Evolutionary conservation across 768 basidiomycete species (phyloP), one percentile per base, ranked within the genome.

Genomic region (Mycena amicta): DNA sequence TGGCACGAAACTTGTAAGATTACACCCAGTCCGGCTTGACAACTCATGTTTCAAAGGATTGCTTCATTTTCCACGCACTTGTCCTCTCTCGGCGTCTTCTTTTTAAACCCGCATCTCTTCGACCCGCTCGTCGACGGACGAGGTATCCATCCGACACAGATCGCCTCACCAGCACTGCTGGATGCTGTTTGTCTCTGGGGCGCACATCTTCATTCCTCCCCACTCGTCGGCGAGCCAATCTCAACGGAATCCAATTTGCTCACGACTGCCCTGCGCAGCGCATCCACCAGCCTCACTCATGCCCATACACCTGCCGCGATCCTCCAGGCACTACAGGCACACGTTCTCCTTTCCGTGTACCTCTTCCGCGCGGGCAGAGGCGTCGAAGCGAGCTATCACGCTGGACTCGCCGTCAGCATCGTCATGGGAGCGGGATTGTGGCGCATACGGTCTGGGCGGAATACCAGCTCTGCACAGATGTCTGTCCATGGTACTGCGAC

Each of bases 171-270:
- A 15, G 47, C 47, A 26, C n/a, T 49, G 25, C n/a, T 49, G 25
- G 47, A 49, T 28, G 27, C 47, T 26, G 47, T 49, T 20, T 49
- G 47, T n/a, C 47, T 49, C 12, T 49, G 47, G 47, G 47, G 47
- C 26, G 47, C 47, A 13, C 47, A 49, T 23, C 22, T 45, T 6
- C 43, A 45, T 5, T 8, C 43, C 43, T 8, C 6, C 8, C n/a
- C n/a, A n/a, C 5, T 15, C 12, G 47, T 15, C 6, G 5, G 15
- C 6, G 12, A 49, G 26, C 5, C 25, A 11, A n/a, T 6, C 47
- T 12, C 27, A 29, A 12, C 23, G 6, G 47, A 49, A 11, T 26
- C 47, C 6, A 12, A 29, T 12, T 49, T 49, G 8, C 47, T 49
- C 13, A n/a, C 47, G 13, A n/a, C 47, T 13, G 47, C 47, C 5